These are phyloP conservation scores for Mucor plumbeus DNA, from an alignment of 371 early-diverging fungal genomes.

Conservation along the genomic window DNA sequence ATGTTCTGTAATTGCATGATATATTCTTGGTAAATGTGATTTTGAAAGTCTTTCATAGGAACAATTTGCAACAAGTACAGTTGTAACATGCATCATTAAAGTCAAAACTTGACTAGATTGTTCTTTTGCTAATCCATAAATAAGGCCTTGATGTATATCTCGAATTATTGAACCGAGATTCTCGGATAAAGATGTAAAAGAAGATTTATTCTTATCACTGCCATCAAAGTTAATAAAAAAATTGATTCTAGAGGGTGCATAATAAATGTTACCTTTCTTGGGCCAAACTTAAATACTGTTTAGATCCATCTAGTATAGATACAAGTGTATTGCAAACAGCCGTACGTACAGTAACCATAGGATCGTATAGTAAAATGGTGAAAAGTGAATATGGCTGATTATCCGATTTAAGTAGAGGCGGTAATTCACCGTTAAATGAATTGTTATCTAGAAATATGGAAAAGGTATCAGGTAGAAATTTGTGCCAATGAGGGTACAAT, in stretches of 20 bases:
- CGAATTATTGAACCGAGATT: conserved; percentile 45
- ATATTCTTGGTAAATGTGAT: conserved; percentile 42
- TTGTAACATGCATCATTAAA: conserved; percentile 39
- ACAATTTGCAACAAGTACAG: conserved; percentile 46
- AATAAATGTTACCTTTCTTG: conserved; percentile 50
- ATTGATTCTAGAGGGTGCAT: neutral
- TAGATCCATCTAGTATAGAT: conserved; percentile 65
- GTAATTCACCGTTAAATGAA: conserved; percentile 16
- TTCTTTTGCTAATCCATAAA: conserved; percentile 44
- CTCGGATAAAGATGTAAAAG: conserved; percentile 55
- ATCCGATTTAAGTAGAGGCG: conserved; percentile 35
- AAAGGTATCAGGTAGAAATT: conserved; percentile 62
- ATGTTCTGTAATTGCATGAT: conserved; percentile 26
- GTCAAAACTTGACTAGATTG: conserved; percentile 32
- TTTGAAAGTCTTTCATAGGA: conserved; percentile 53
- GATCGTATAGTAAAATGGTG: conserved; percentile 52
- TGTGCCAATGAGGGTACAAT: conserved; percentile 64
- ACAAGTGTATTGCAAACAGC: conserved; percentile 60
- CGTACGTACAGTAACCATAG: conserved; percentile 49
- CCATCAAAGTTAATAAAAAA: neutral
- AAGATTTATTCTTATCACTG: conserved; percentile 38
- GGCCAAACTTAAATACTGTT: conserved; percentile 66
- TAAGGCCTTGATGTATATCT: conserved; percentile 51
- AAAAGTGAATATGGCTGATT: conserved; percentile 53
- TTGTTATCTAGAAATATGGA: conserved; percentile 40